These are phyloP conservation scores for Westerdykella sp. DNA, from an alignment of 2,329 filamentous ascomycete genomes.

Conservation along the genomic window DNA sequence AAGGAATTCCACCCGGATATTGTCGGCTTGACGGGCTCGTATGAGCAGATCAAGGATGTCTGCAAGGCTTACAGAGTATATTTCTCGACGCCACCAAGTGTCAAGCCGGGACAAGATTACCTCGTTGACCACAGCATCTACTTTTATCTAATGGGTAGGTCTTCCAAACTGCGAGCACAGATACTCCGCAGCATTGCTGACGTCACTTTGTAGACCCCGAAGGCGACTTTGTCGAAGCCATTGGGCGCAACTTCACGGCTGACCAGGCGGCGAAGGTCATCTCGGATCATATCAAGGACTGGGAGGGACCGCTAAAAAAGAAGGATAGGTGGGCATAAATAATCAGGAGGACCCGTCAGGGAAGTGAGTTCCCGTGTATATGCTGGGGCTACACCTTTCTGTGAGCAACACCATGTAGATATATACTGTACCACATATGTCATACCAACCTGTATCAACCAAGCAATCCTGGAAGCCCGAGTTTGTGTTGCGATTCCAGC, in stretches of 20 bases:
- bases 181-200: slow-evolving; percentile 13
- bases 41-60: slow-evolving; percentile 86
- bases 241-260: slow-evolving; percentile 89
- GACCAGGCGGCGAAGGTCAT: slow-evolving; percentile 81
- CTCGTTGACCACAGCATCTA: slow-evolving; percentile 98
- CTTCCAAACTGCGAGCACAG: not conserved
- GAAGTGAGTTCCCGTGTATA: too few relatives aligned
- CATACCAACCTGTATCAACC: too few relatives aligned
- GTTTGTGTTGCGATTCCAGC: too few relatives aligned
- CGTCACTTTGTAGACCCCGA: slow-evolving; percentile 65
- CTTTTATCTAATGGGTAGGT: slow-evolving; percentile 89
- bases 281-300: slow-evolving; percentile 74
- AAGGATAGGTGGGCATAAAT: slow-evolving; percentile 26
- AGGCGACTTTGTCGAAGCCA: slow-evolving; percentile 94
- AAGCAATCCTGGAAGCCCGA: too few relatives aligned
- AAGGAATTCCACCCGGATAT: slow-evolving; percentile 84
- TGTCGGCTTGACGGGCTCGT: slow-evolving; percentile 84
- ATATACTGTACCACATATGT: too few relatives aligned
- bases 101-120: slow-evolving; percentile 92
- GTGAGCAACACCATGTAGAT: too few relatives aligned
- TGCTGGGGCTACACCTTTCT: too few relatives aligned
- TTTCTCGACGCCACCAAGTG: slow-evolving; percentile 83
- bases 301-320: slow-evolving; percentile 55
- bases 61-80: slow-evolving; percentile 97
- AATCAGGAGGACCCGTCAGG: not conserved